phyloP scores from a whole-genome alignment of 2,329 filamentous ascomycete species.

The Leptographium lundbergii region DNA sequence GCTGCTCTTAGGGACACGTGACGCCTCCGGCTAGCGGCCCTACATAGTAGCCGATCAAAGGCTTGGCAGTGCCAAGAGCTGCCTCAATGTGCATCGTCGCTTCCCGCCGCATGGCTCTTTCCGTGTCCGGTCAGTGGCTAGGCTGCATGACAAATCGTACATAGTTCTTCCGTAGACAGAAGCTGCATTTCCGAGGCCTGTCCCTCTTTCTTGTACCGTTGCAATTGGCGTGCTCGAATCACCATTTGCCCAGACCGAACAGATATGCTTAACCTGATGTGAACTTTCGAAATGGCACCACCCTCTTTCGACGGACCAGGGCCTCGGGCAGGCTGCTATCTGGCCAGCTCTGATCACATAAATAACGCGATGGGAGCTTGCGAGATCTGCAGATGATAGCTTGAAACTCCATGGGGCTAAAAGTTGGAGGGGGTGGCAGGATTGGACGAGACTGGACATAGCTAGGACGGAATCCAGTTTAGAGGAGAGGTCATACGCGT shows the following conservation, averaged over 20 bases:
- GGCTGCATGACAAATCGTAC: not conserved
- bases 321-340: too few species aligned
- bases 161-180: too few species aligned
- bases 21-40: not conserved
- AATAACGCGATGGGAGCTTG: not conserved
- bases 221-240: not conserved
- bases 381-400: not conserved
- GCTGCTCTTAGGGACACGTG: too few species aligned
- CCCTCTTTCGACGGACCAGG: too few species aligned
- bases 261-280: too few species aligned
- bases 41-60: too few species aligned
- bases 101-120: not conserved
- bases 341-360: not conserved
- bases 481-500: not conserved
- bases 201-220: not conserved
- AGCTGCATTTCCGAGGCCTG: not conserved
- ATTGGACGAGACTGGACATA: not conserved
- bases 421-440: not conserved
- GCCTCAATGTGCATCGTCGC: not conserved
- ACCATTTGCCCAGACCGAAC: too few species aligned
- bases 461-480: not conserved
- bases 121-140: not conserved
- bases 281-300: too few species aligned
- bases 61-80: not conserved
- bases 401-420: not conserved